Percentiles rank a stretch among this genome's conserved stretches.
Conservation (phyloP, 306 rosid species). For the Aeschynomene evenia region DNA sequence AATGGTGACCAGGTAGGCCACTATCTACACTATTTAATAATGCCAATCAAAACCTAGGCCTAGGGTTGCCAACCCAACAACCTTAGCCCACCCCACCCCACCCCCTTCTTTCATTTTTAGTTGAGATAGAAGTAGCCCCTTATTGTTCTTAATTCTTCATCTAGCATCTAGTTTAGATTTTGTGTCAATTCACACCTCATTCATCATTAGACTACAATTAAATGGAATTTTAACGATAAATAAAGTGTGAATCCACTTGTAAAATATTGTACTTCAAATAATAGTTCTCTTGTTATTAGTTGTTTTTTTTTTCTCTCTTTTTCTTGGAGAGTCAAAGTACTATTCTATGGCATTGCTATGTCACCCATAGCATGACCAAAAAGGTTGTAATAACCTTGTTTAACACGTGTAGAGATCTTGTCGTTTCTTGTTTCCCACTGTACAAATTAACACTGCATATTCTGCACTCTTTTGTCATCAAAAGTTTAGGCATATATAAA, state of each 20-base stretch:
- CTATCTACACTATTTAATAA: conserved; percentile 33
- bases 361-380: conserved; percentile 35
- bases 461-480: background rate
- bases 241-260: no score
- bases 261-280: no score
- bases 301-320: background rate
- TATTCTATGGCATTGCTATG: conserved; percentile 7
- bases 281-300: no score
- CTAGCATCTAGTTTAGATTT: no score
- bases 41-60: conserved; percentile 25
- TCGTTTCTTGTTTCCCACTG: conserved; percentile 8
- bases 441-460: background rate
- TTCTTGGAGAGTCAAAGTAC: conserved; percentile 24
- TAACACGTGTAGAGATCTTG: conserved; percentile 27
- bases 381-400: conserved; percentile 17
- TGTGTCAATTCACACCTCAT: no score
- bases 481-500: background rate
- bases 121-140: conserved; percentile 18
- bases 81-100: no score
- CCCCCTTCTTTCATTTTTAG: conserved; percentile 12
- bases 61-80: conserved; percentile 33
- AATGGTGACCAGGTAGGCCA: conserved; percentile 67
- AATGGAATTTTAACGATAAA: no score
- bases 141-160: conserved; percentile 18
- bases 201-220: no score